These are phyloP conservation scores for Falciphora oryzae DNA, from an alignment of 2,329 filamentous ascomycete species.

Conservation along the genomic window DNA sequence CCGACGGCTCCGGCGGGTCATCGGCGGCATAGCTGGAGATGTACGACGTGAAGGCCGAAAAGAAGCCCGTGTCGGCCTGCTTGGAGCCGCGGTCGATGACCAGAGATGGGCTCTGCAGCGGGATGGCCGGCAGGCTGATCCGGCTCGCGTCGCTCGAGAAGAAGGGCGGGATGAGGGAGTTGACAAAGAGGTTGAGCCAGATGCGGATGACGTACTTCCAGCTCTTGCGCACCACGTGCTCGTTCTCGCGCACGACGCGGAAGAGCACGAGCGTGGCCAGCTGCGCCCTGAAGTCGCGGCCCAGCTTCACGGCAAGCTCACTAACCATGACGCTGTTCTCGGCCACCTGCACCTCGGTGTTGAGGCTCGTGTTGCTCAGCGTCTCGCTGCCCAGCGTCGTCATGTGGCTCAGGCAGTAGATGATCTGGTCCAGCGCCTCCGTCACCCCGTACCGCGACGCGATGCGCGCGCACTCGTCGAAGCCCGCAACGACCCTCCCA, in stretches of 20 bases:
- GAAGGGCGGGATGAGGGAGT: conserved; percentile 82
- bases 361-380: conserved; percentile 77
- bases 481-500: conserved; percentile 85
- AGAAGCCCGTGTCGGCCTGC: conserved; percentile 73
- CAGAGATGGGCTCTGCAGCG: conserved; percentile 84
- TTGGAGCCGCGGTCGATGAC: conserved; percentile 84
- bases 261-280: conserved; percentile 94
- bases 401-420: conserved; percentile 85
- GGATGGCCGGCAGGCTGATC: conserved; percentile 73
- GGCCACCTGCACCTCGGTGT: conserved; percentile 90
- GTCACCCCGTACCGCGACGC: conserved; percentile 77
- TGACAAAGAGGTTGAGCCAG: conserved; percentile 92
- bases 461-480: conserved; percentile 92
- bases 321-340: conserved; percentile 97
- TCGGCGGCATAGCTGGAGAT: conserved; percentile 98
- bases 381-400: conserved; percentile 74
- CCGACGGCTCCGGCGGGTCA: conserved; percentile 93
- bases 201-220: conserved; percentile 87
- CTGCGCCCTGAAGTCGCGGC: conserved; percentile 87
- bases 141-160: conserved; percentile 58
- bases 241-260: conserved; percentile 81
- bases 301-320: conserved; percentile 92
- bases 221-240: conserved; percentile 66
- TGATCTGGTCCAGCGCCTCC: conserved; percentile 87
- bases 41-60: conserved; percentile 92